Percentiles rank a stretch among this genome's conserved stretches.
phyloP scores from a whole-genome alignment of 225 moss, liverwort and hornwort genomes.

The Climacium dendroides region DNA sequence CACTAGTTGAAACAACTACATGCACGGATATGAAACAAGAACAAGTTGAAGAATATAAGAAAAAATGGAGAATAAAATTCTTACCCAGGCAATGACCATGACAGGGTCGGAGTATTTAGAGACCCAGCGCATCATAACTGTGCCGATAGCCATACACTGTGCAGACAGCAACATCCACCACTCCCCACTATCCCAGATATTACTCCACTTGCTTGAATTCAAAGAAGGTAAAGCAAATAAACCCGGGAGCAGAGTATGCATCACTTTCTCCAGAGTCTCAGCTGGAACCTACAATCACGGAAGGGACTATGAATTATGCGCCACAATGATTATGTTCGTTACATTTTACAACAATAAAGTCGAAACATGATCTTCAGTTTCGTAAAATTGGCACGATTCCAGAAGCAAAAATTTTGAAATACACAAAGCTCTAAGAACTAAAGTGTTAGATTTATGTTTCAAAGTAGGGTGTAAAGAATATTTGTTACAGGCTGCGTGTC shows the following conservation, averaged over 20 bases:
- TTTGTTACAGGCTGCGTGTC: too few species aligned
- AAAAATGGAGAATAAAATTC: neutral
- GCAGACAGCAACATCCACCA: slow-evolving; percentile 98
- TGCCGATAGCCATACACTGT: slow-evolving; percentile 85
- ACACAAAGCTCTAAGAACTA: neutral
- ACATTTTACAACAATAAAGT: neutral
- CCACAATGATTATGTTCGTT: neutral
- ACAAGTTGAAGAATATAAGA: neutral
- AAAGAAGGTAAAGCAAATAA: neutral
- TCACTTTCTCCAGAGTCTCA: slow-evolving; percentile 19
- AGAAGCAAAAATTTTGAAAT: neutral
- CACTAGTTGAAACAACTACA: too few species aligned
- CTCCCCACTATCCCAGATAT: slow-evolving; percentile 78
- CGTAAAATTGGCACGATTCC: neutral
- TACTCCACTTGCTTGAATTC: slow-evolving; percentile 9
- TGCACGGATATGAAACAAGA: too few species aligned
- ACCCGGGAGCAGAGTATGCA: neutral
- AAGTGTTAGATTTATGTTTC: neutral
- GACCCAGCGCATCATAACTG: slow-evolving; percentile 72
- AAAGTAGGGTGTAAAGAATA: too few species aligned
- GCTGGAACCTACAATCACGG: slow-evolving; percentile 30
- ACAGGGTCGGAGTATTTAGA: slow-evolving; percentile 5
- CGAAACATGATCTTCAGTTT: neutral
- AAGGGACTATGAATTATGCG: neutral
- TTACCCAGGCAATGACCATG: slow-evolving; percentile 10